Percentiles rank a stretch among this genome's conserved stretches.
Evolutionary conservation across 495 filamentous ascomycete species (phyloP).

Genomic region (Physcia stellaris): DNA sequence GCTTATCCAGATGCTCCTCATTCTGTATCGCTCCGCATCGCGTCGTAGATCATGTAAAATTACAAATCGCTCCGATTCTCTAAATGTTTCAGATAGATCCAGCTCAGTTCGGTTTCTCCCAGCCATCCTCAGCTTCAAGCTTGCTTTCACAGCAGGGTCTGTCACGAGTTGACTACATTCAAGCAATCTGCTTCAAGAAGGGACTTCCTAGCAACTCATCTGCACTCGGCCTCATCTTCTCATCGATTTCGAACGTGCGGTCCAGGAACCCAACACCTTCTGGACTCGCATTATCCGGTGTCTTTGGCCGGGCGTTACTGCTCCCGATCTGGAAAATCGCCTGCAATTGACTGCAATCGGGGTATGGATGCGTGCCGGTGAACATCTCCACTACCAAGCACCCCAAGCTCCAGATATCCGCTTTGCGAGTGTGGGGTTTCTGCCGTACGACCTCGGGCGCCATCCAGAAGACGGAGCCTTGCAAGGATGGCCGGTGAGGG

Average conservation of each 20-base stretch:
- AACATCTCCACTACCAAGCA: slow-evolving; percentile 99
- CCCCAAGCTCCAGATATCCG: slow-evolving; percentile 98
- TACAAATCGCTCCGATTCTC: too few relatives aligned
- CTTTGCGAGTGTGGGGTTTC: slow-evolving; percentile 94
- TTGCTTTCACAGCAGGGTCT: too few relatives aligned
- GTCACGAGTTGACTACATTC: too few relatives aligned
- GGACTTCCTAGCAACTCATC: slow-evolving; percentile 75
- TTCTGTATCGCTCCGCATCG: too few relatives aligned
- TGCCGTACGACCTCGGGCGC: slow-evolving; percentile 96
- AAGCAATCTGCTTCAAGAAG: slow-evolving; percentile 58
- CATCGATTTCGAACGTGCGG: slow-evolving; percentile 89
- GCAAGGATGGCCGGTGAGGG: slow-evolving; percentile 77
- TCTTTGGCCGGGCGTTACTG: slow-evolving; percentile 72
- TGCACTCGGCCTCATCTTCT: slow-evolving; percentile 78
- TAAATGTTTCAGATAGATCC: too few relatives aligned
- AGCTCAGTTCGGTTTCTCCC: too few relatives aligned
- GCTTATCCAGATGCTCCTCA: too few relatives aligned
- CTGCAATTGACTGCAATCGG: slow-evolving; percentile 91
- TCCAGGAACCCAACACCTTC: slow-evolving; percentile 78
- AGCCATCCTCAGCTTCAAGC: too few relatives aligned
- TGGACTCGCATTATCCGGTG: slow-evolving; percentile 70
- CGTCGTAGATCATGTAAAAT: too few relatives aligned
- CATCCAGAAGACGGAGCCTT: slow-evolving; percentile 99
- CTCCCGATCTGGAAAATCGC: slow-evolving; percentile 98
- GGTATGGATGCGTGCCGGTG: slow-evolving; percentile 90